Base-by-base conservation (phyloP, 2,329 filamentous ascomycete species). In the Xylaria sp. region DNA sequence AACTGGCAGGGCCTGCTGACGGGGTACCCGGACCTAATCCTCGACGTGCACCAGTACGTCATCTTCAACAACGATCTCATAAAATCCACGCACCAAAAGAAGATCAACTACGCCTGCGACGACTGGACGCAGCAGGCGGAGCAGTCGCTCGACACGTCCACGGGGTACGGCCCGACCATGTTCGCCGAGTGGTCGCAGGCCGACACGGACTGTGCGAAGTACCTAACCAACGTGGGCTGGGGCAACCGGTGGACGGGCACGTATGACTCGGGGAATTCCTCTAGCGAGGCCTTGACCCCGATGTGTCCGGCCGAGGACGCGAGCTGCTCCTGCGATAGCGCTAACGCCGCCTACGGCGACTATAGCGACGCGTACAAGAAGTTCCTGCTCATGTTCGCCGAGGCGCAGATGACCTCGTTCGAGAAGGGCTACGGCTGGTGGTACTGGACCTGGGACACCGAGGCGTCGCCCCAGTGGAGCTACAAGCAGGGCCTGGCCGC, bases 21-120 rank as follows among this genome's bases (percentile, higher is more conserved):
- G 69, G 83, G 84, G 21, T 85, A 91, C 73, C 83, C 89, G 49
- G 85, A 89, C 67, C 82, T 98, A 67, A 86, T 96, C 17, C 87
- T 99, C n/a, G 95, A 99, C 78, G 95, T 96, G 38, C 95, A 99
- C 78, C 94, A 98, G 77, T 99, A 99, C 77, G 92, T 96, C 73
- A 97, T 97, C 77, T 99, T 99, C 84, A 97, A 99, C 82, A 87
- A 87, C 40, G 88, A 90, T 68, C 92, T 96, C 77, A 90, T 99
- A 73, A 85, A 87, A 50, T 89, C 90, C 73, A 89, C 89, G 59
- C 95, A 98, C 79, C 84, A 89, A 58, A 84, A 89, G 68, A 97
- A 97, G 79, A 84, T 98, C 60, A 83, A 90, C 63, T 96, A 96
- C 74, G 92, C 94, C 3, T 99, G 95, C 79, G 80, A 84, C 17